Base-by-base conservation (phyloP, 495 filamentous ascomycete species). In the Usnea hakonensis region DNA sequence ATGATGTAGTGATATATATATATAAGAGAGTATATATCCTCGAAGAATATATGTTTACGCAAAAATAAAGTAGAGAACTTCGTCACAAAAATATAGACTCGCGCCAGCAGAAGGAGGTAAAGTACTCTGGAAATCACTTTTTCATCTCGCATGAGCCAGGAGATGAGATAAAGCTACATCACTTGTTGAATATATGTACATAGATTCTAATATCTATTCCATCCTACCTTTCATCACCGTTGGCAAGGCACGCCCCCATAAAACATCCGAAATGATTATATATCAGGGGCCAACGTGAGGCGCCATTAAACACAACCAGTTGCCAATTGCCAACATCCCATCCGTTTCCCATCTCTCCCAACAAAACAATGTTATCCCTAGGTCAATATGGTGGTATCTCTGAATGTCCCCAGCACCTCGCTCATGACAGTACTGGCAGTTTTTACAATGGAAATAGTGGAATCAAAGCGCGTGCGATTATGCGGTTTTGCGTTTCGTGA, bases 341-440 rank as follows among this genome's bases (percentile, higher is more conserved):
- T 53, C 35, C 48, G 36, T 57, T 16, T 17, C 26, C 35, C 52
- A 48, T 38, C 8, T 35, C 32, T 21, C 33, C 28, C 28, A 21
- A 61, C 38, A 21, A 40, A 28, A 53, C 32, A 61, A 38, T 32
- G 35, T 54, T 54, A 30, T 41, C 61, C 61, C 61, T 63, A 63
- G 17, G 36, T 58, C 32, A 57, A 36, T 58, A 43, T 58, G 53
- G 37, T 63, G 61, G 61, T 63, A 63, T 63, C 61, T 63, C 35
- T 53, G 58, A 61, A 61, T 37, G 48, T 61, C 58, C 58, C 48
- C 52, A 61, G 58, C 58, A 61, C 58, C 58, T 48, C 52, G 48
- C 58, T 54, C 58, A 63, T 58, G 21, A 52, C 21, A 56, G 35
- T 63, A 38, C 41, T n/a, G 28, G 30, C n/a, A 58, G 13, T 50